Conservation (phyloP, 192 early-diverging fungal species). For the Geranomyces michiganensis region DNA sequence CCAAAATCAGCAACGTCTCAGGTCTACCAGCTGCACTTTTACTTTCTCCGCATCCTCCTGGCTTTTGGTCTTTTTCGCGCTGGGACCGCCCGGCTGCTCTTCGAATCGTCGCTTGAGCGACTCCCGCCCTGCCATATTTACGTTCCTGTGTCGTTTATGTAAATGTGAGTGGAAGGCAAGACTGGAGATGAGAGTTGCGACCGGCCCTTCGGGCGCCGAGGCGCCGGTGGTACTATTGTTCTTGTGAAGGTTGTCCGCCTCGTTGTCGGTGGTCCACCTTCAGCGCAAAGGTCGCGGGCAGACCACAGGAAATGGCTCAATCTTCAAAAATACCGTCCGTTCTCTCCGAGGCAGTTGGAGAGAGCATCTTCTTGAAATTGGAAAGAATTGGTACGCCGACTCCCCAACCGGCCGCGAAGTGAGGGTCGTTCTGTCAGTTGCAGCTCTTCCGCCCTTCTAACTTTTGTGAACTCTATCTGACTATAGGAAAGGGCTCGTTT, state of each 20-base stretch:
- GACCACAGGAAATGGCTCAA: too few species aligned
- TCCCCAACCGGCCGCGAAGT: too few species aligned
- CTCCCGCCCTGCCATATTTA: not conserved
- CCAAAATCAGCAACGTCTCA: not conserved
- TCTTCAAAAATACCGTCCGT: not conserved
- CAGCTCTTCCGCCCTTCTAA: too few species aligned
- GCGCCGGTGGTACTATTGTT: too few species aligned
- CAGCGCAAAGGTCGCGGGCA: too few species aligned
- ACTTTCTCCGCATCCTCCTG: not conserved
- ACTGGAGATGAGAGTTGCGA: too few species aligned
- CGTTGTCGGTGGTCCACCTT: too few species aligned
- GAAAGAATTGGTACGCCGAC: constrained; percentile 44
- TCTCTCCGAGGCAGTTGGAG: constrained; percentile 17
- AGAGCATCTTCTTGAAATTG: constrained; percentile 33
- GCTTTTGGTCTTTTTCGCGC: constrained; percentile 17
- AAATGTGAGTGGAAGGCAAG: too few species aligned
- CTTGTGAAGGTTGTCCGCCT: too few species aligned
- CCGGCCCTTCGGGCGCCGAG: too few species aligned
- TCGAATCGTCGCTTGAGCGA: constrained; percentile 3
- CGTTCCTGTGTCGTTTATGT: too few species aligned
- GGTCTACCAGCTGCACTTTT: not conserved
- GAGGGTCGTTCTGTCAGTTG: not conserved
- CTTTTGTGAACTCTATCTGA: not conserved
- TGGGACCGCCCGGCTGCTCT: not conserved
- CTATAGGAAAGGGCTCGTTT: constrained; percentile 60